Conservation (phyloP, 306 rosid genomes). For the Trifolium pratense region DNA sequence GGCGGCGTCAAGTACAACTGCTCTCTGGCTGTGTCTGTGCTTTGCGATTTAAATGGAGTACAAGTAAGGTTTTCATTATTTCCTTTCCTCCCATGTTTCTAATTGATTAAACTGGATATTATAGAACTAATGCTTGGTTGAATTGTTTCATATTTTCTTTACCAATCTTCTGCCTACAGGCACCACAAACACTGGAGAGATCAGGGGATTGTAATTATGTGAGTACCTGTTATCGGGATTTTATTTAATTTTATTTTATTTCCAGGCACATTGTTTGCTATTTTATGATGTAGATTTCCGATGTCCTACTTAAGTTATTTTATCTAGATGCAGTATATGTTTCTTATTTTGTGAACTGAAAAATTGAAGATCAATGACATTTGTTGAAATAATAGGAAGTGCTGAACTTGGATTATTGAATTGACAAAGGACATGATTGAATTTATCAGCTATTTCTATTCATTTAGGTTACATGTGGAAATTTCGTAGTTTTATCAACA, state of each 20-base stretch:
- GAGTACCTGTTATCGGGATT: constrained; percentile 50
- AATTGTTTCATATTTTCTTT: constrained; percentile 33
- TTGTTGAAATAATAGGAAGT: constrained; percentile 22
- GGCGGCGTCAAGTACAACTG: constrained; percentile 60
- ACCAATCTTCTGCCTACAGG: constrained; percentile 60
- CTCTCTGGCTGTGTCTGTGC: constrained; percentile 84
- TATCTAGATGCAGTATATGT: constrained; percentile 24
- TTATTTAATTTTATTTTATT: not conserved
- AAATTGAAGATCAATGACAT: constrained; percentile 24
- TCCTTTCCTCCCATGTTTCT: not conserved
- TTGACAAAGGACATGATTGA: not conserved
- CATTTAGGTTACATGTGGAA: constrained; percentile 25
- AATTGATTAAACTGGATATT: constrained; percentile 34
- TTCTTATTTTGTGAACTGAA: constrained; percentile 33
- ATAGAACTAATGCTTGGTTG: constrained; percentile 28
- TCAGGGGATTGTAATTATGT: constrained; percentile 80
- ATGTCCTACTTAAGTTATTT: constrained; percentile 31
- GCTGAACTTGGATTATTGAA: constrained; percentile 8
- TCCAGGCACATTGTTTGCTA: constrained; percentile 34
- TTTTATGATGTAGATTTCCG: constrained; percentile 8
- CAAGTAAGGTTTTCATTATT: constrained; percentile 56
- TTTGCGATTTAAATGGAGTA: constrained; percentile 66
- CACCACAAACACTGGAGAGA: constrained; percentile 58
- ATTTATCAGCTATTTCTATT: constrained; percentile 27
- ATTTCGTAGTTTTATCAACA: constrained; percentile 11